These are phyloP conservation scores for Pouteria glomerata DNA, from an alignment of 148 eudicot species.

Conservation along the genomic window DNA sequence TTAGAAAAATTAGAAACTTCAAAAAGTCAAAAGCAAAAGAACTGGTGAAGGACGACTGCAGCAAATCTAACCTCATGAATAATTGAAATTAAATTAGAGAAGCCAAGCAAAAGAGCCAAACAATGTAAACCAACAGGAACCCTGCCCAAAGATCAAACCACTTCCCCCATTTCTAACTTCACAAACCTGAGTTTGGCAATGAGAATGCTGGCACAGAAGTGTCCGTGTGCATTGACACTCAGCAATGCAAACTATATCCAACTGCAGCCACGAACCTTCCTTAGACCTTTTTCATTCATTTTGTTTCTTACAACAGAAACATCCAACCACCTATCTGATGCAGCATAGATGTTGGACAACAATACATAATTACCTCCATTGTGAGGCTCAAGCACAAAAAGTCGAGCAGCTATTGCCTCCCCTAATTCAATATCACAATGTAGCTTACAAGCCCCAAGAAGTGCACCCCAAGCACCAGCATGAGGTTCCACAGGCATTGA, in stretches of 20 bases:
- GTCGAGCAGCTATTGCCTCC: constrained; percentile 38
- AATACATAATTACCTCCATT: constrained; percentile 52
- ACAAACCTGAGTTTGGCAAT: too few relatives aligned
- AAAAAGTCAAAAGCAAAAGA: too few relatives aligned
- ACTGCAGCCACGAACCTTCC: constrained; percentile 47
- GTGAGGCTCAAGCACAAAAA: constrained; percentile 53
- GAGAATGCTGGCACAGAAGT: too few relatives aligned
- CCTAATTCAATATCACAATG: constrained; percentile 46
- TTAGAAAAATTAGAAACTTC: too few relatives aligned
- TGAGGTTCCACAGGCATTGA: constrained; percentile 47
- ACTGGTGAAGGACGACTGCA: too few relatives aligned
- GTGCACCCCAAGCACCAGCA: constrained; percentile 74
- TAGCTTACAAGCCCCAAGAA: constrained; percentile 69
- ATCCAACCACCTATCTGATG: constrained; percentile 58
- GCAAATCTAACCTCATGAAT: too few relatives aligned
- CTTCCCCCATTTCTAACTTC: too few relatives aligned
- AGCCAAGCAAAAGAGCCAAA: too few relatives aligned
- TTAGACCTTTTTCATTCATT: constrained; percentile 46
- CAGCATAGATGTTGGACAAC: constrained; percentile 64
- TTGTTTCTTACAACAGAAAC: constrained; percentile 41
- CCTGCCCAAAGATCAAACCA: too few relatives aligned
- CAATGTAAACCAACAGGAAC: too few relatives aligned
- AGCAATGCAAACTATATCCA: constrained; percentile 21
- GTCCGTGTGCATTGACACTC: not conserved
- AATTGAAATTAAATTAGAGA: too few relatives aligned